Conservation (phyloP, 805 yeast genomes). For the Geotrichum ghanense region DNA sequence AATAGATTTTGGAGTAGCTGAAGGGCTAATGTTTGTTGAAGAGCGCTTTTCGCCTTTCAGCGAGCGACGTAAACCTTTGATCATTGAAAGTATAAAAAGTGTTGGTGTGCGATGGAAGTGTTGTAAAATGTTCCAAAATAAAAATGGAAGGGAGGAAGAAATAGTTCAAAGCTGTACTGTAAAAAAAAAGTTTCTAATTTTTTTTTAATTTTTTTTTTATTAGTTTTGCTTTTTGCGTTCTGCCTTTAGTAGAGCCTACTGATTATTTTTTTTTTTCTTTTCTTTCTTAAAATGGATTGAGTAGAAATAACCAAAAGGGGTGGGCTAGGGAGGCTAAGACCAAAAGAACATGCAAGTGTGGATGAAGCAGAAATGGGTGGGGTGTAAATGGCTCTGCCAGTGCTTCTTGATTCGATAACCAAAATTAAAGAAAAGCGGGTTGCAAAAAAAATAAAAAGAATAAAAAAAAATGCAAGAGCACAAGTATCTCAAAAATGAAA, state of each 20-base stretch:
- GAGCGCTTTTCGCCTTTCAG: constrained; percentile 24
- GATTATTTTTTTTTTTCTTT: too few species aligned
- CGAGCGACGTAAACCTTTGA: constrained; percentile 24
- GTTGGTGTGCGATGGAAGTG: neutral
- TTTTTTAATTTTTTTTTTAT: neutral
- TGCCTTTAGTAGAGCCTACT: too few species aligned
- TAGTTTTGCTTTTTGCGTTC: too few species aligned
- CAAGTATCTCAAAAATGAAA: too few species aligned
- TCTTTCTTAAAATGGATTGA: too few species aligned
- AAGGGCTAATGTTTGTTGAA: constrained; percentile 5
- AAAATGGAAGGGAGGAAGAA: neutral
- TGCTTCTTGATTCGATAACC: too few species aligned
- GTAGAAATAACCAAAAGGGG: too few species aligned
- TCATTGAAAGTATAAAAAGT: neutral
- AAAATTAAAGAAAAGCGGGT: too few species aligned
- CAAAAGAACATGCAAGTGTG: neutral
- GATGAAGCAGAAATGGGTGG: neutral
- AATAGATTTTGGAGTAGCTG: constrained; percentile 14
- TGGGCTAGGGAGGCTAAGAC: neutral
- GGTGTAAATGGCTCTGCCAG: too few species aligned
- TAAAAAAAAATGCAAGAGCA: too few species aligned
- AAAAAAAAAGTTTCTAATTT: neutral
- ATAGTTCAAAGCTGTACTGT: neutral
- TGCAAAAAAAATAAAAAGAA: too few species aligned
- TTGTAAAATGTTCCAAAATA: too few species aligned